A percentile compares a stretch with the other conserved stretches of the same genome.
phyloP scores from a whole-genome alignment of 176 grass and related monocot genomes.

The Oryza rufipogon region DNA sequence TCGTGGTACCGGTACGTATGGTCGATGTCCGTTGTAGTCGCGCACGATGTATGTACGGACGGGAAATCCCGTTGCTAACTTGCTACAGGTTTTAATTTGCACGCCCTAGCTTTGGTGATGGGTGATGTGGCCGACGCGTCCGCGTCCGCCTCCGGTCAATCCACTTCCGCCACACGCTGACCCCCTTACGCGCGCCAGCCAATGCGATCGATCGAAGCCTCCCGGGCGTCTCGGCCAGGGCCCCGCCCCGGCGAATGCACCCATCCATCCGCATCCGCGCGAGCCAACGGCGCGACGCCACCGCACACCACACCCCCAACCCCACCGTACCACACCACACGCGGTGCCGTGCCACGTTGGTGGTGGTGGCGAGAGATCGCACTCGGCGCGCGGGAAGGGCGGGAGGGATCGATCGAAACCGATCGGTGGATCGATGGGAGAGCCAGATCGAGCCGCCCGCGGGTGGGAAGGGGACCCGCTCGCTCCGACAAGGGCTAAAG shows the following conservation, averaged over 20 bases:
- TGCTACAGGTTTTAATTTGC: neutral
- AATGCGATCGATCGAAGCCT: neutral
- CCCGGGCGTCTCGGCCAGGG: neutral
- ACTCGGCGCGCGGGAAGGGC: neutral
- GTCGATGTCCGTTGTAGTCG: neutral
- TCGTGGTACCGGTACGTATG: neutral
- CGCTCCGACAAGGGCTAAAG: slow-evolving; percentile 53
- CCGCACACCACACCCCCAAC: neutral
- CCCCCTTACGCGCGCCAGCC: neutral
- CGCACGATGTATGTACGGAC: neutral
- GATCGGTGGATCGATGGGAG: neutral
- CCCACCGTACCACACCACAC: neutral
- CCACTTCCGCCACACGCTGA: neutral
- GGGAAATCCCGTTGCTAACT: neutral
- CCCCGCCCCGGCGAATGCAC: neutral
- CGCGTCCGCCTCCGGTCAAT: neutral
- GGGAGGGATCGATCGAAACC: neutral
- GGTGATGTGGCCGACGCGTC: neutral
- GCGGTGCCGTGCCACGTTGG: neutral
- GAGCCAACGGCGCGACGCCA: neutral
- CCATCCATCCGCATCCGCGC: slow-evolving; percentile 6
- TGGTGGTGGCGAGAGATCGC: slow-evolving; percentile 24
- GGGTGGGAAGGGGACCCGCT: neutral
- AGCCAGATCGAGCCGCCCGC: too few relatives aligned
- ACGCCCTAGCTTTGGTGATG: neutral